phyloP scores from a whole-genome alignment of 1,284 basidiomycete species.

The Sanguinoderma infundibulare region DNA sequence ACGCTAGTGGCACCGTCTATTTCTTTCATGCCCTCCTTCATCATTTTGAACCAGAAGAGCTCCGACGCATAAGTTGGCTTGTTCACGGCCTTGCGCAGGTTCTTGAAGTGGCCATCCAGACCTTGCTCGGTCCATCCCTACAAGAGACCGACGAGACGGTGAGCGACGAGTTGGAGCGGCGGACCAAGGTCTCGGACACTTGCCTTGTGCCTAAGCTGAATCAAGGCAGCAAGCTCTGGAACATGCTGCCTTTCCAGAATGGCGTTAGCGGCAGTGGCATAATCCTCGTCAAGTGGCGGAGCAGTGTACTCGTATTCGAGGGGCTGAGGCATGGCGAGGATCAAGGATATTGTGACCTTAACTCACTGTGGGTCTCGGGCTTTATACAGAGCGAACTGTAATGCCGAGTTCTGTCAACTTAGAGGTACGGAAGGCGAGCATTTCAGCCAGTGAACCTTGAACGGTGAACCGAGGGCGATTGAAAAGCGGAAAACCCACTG shows the following conservation, averaged over 20 bases:
- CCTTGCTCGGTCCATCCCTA: constrained; percentile 18
- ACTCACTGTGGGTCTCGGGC: neutral
- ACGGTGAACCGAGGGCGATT: no score
- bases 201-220: constrained; percentile 1
- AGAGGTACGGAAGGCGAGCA: neutral
- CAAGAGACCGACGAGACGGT: neutral
- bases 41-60: constrained; percentile 11
- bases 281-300: neutral
- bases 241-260: constrained; percentile 1
- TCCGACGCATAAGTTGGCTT: neutral
- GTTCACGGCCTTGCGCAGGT: constrained; percentile 6
- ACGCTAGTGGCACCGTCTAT: constrained; percentile 26
- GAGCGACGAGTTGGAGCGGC: neutral
- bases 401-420: neutral
- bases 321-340: neutral
- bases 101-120: constrained; percentile 14
- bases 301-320: neutral
- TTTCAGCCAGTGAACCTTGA: neutral
- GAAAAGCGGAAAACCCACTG: no score
- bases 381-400: no score
- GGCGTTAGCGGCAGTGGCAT: neutral
- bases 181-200: neutral
- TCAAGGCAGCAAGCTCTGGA: neutral
- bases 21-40: constrained; percentile 31
- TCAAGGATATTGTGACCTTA: neutral